phyloP scores from a whole-genome alignment of 352 stramenopile genomes.

The Pythium plurisporium region DNA sequence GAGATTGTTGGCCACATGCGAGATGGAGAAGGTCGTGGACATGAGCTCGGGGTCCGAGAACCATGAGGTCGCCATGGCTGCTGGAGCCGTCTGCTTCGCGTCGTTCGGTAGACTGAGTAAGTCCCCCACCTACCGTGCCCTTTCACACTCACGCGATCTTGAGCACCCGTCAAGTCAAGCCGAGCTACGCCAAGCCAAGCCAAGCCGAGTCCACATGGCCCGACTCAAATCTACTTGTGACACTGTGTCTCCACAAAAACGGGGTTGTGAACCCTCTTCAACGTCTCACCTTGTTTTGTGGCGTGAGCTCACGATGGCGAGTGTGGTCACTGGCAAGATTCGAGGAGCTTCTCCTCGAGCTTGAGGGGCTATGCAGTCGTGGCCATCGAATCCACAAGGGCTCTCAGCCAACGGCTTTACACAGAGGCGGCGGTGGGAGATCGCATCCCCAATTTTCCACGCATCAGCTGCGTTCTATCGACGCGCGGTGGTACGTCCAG shows the following conservation, averaged over 20 bases:
- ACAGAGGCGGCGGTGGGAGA: too few relatives aligned
- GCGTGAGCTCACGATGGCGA: not conserved
- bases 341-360: not conserved
- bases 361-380: not conserved
- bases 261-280: not conserved
- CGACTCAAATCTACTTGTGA: not conserved
- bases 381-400: not conserved
- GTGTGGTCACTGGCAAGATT: slow-evolving; percentile 1
- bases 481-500: too few relatives aligned
- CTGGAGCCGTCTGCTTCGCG: not conserved
- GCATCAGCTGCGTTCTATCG: too few relatives aligned
- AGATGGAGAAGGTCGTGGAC: slow-evolving; percentile 27
- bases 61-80: slow-evolving; percentile 17
- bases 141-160: slow-evolving; percentile 11
- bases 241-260: not conserved
- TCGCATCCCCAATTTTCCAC: too few relatives aligned
- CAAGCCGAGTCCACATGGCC: not conserved
- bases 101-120: not conserved
- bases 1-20: slow-evolving; percentile 27
- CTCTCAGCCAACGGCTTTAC: not conserved
- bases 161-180: slow-evolving; percentile 4
- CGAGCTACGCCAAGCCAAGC: not conserved
- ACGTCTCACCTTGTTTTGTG: slow-evolving; percentile 2
- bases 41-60: slow-evolving; percentile 21
- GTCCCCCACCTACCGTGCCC: not conserved